Percentiles rank a stretch among this genome's conserved stretches.
Evolutionary conservation across 2,329 filamentous ascomycete genomes (phyloP).

Genomic region (Fusarium albidum): DNA sequence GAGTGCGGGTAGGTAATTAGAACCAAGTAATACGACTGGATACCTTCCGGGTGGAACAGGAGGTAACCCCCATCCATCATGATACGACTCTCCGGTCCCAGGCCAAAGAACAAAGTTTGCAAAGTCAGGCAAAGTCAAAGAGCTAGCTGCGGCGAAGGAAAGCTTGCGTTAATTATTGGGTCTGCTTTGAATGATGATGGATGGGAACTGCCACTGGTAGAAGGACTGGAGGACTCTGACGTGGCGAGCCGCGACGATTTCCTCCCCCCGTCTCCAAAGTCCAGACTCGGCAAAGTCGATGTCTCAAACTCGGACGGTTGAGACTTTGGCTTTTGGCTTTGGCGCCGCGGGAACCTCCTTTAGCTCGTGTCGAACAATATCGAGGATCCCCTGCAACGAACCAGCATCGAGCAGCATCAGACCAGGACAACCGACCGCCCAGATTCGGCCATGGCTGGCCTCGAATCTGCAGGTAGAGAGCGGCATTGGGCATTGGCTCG

Average conservation of each 20-base stretch:
- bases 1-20: too few species aligned
- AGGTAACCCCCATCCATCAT: conserved; percentile 19
- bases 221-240: conserved; percentile 29
- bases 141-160: neutral
- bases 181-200: too few species aligned
- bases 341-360: conserved; percentile 30
- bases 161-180: conserved; percentile 7
- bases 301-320: conserved; percentile 13
- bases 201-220: too few species aligned
- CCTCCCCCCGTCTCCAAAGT: conserved; percentile 13
- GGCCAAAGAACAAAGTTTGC: neutral
- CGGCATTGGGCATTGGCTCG: conserved; percentile 30
- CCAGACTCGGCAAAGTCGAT: conserved; percentile 16
- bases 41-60: neutral
- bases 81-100: too few species aligned
- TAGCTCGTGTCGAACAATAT: conserved; percentile 27
- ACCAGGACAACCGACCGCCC: conserved; percentile 26
- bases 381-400: conserved; percentile 21
- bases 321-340: conserved; percentile 13
- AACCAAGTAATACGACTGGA: neutral
- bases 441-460: conserved; percentile 37
- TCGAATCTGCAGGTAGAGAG: conserved; percentile 22
- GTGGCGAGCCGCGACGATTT: conserved; percentile 26
- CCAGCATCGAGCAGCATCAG: conserved; percentile 33
- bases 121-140: too few species aligned